Evolutionary conservation across 2,329 filamentous ascomycete species (phyloP).

Genomic region (Bipolaris cookei): DNA sequence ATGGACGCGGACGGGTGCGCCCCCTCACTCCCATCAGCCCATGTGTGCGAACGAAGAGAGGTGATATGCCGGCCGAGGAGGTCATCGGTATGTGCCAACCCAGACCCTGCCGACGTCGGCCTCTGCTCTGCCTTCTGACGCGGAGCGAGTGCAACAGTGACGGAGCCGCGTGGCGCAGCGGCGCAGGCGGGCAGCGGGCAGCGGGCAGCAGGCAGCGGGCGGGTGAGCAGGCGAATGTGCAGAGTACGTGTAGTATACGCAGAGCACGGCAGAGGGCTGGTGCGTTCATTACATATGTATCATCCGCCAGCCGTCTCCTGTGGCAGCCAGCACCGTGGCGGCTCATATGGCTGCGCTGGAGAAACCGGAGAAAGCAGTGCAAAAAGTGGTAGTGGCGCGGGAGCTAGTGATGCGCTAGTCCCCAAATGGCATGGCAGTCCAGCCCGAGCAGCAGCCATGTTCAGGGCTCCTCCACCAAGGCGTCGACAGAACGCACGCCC

Average conservation of each 20-base stretch:
- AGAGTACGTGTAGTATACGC: background rate
- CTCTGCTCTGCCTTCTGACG: background rate
- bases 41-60: background rate
- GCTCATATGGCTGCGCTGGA: slow-evolving; percentile 22
- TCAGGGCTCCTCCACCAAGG: slow-evolving; percentile 23
- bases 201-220: no score
- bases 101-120: background rate
- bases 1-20: background rate
- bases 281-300: no score
- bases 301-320: no score
- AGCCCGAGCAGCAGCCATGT: slow-evolving; percentile 26
- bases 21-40: background rate
- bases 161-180: background rate
- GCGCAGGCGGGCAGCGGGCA: background rate
- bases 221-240: no score
- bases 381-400: slow-evolving; percentile 28
- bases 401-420: slow-evolving; percentile 24
- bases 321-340: no score
- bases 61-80: background rate
- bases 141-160: no score
- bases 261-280: background rate
- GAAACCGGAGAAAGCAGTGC: slow-evolving; percentile 45
- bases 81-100: background rate
- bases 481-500: slow-evolving; percentile 2
- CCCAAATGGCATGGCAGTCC: slow-evolving; percentile 18